phyloP scores from a whole-genome alignment of 768 basidiomycete genomes.

The Termitomyces sp. region DNA sequence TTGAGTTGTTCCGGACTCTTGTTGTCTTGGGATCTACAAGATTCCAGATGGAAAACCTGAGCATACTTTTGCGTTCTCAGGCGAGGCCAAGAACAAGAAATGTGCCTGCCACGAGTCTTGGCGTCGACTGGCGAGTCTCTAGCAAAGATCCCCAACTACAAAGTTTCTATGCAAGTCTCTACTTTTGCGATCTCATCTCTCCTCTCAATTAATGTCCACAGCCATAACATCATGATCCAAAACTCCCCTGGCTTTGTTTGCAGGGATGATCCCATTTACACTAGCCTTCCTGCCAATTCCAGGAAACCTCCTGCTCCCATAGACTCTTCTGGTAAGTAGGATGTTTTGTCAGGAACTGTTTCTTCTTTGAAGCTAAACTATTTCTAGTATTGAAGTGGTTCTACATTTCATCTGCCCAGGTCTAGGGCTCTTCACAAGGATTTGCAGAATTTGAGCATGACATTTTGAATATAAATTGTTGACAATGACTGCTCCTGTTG shows the following conservation, averaged over 20 bases:
- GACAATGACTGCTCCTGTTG: not conserved
- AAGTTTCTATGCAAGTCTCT: no score
- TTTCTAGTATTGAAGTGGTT: no score
- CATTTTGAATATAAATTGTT: not conserved
- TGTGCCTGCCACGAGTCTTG: conserved; percentile 99
- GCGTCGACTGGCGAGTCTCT: conserved; percentile 83
- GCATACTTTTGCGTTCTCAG: conserved; percentile 98
- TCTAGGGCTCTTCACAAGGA: conserved; percentile 30
- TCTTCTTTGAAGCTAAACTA: conserved; percentile 2
- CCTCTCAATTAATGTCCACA: conserved; percentile 24
- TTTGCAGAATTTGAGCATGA: not conserved
- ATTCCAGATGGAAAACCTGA: conserved; percentile 95
- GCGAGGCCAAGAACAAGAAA: conserved; percentile 99
- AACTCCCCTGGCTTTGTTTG: no score
- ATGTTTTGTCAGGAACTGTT: not conserved
- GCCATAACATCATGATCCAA: conserved; percentile 73
- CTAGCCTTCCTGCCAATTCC: no score
- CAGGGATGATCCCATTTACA: no score
- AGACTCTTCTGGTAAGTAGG: conserved; percentile 70
- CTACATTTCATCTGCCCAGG: conserved; percentile 83
- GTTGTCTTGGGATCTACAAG: conserved; percentile 68
- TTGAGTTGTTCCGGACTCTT: conserved; percentile 9
- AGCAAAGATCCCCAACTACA: conserved; percentile 65
- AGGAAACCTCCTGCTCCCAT: no score
- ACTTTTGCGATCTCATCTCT: no score